phyloP scores from a whole-genome alignment of 2,329 filamentous ascomycete species.

The Hypoxylon sp. region DNA sequence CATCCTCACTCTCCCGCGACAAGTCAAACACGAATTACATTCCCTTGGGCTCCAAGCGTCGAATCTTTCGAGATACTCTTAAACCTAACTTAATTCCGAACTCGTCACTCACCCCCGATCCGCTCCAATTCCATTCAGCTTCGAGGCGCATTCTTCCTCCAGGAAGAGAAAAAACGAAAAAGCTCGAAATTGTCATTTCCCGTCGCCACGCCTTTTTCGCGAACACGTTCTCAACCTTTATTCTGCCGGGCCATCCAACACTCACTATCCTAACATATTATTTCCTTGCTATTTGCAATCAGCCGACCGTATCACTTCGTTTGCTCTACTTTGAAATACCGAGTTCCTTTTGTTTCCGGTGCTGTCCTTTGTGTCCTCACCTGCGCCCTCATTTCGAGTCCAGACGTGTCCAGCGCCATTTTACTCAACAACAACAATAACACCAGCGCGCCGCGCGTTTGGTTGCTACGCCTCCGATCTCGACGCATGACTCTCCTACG shows the following conservation, averaged over 20 bases:
- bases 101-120: constrained; percentile 42
- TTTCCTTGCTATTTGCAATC: constrained; percentile 33
- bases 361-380: constrained; percentile 50
- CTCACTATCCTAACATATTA: constrained; percentile 37
- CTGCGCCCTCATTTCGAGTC: constrained; percentile 42
- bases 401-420: constrained; percentile 29
- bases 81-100: constrained; percentile 46
- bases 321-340: constrained; percentile 38
- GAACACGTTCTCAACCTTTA: constrained; percentile 39
- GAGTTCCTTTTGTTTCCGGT: constrained; percentile 50
- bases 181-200: constrained; percentile 43
- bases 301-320: constrained; percentile 36
- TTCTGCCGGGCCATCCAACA: constrained; percentile 35
- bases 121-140: constrained; percentile 48
- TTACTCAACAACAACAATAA: constrained; percentile 24
- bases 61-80: constrained; percentile 46
- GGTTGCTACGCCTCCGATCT: constrained; percentile 25
- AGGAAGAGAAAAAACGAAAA: constrained; percentile 37
- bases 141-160: constrained; percentile 51
- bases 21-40: constrained; percentile 47
- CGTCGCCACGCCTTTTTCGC: constrained; percentile 47
- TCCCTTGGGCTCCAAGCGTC: constrained; percentile 41
- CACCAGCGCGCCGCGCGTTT: constrained; percentile 33
- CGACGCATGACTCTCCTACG: constrained; percentile 32
- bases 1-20: constrained; percentile 46